These are phyloP conservation scores for Vanrija humicola DNA, from an alignment of 1,284 basidiomycete genomes.

Conservation along the genomic window DNA sequence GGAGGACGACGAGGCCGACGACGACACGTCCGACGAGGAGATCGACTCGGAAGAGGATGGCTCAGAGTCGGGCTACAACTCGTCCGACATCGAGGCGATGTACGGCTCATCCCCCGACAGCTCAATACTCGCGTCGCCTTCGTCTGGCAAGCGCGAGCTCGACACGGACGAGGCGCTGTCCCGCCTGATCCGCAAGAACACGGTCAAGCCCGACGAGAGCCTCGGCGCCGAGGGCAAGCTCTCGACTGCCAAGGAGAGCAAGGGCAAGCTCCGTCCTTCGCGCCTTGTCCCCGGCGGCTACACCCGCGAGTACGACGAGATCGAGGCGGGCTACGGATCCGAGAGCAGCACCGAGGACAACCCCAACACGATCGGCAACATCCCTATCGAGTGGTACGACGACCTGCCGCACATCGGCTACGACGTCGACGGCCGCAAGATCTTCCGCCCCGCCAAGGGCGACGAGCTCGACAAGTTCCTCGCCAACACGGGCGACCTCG, in stretches of 20 bases:
- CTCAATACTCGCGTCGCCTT: conserved; percentile 14
- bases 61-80: conserved; percentile 48
- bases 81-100: conserved; percentile 48
- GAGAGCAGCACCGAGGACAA: conserved; percentile 97
- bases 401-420: conserved; percentile 99
- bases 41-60: conserved; percentile 43
- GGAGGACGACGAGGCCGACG: conserved; percentile 1
- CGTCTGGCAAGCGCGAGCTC: conserved; percentile 11
- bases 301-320: conserved; percentile 87
- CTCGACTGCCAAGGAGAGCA: conserved; percentile 42
- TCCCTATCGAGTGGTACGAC: conserved; percentile 99
- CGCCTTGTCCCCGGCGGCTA: conserved; percentile 71
- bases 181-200: conserved; percentile 38
- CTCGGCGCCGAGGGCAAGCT: conserved; percentile 44
- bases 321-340: conserved; percentile 93
- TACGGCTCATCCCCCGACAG: conserved; percentile 24
- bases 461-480: conserved; percentile 98
- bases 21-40: conserved; percentile 37
- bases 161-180: conserved; percentile 29
- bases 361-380: conserved; percentile 88
- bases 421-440: conserved; percentile 88
- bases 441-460: conserved; percentile 88
- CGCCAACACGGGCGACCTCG: conserved; percentile 85
- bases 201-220: conserved; percentile 44
- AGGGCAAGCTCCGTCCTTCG: conserved; percentile 37